These are phyloP conservation scores for Colletotrichum simmondsii DNA, from an alignment of 2,329 filamentous ascomycete genomes.

Conservation along the genomic window DNA sequence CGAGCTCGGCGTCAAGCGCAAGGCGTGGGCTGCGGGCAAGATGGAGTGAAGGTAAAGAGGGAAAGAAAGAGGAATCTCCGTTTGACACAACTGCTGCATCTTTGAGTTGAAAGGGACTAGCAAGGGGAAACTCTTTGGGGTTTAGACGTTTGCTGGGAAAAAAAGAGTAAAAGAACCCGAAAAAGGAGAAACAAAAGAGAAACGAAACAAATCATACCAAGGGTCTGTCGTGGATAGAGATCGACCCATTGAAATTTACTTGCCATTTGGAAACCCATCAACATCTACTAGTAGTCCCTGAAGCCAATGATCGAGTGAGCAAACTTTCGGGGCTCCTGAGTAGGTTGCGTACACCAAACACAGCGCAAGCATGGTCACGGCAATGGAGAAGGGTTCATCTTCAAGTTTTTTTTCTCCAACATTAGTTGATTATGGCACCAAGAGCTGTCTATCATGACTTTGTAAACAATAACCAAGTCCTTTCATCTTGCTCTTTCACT, in stretches of 20 bases:
- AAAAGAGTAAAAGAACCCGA: not conserved
- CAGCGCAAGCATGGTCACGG: too few relatives aligned
- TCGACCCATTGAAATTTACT: not conserved
- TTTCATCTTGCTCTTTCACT: slow-evolving; percentile 22
- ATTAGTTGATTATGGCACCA: slow-evolving; percentile 33
- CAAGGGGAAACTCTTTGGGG: slow-evolving; percentile 12
- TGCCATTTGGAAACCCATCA: not conserved
- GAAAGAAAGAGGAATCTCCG: too few relatives aligned
- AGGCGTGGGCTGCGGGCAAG: slow-evolving; percentile 81
- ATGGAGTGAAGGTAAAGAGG: slow-evolving; percentile 50
- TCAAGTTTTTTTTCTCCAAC: slow-evolving; percentile 19
- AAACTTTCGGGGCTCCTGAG: not conserved
- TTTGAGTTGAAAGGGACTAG: slow-evolving; percentile 14
- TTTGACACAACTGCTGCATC: not conserved
- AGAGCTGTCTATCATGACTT: slow-evolving; percentile 32
- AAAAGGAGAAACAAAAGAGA: not conserved
- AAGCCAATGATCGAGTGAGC: not conserved
- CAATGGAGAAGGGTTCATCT: not conserved
- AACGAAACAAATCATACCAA: not conserved
- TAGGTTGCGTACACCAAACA: not conserved
- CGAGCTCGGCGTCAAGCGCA: slow-evolving; percentile 90
- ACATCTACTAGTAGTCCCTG: too few relatives aligned
- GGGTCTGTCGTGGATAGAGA: not conserved
- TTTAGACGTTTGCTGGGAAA: not conserved
- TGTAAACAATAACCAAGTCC: slow-evolving; percentile 15